Evolutionary conservation across 306 rosid genomes (phyloP), one percentile per base, ranked within the genome.

Genomic region (Trifolium subterraneum): DNA sequence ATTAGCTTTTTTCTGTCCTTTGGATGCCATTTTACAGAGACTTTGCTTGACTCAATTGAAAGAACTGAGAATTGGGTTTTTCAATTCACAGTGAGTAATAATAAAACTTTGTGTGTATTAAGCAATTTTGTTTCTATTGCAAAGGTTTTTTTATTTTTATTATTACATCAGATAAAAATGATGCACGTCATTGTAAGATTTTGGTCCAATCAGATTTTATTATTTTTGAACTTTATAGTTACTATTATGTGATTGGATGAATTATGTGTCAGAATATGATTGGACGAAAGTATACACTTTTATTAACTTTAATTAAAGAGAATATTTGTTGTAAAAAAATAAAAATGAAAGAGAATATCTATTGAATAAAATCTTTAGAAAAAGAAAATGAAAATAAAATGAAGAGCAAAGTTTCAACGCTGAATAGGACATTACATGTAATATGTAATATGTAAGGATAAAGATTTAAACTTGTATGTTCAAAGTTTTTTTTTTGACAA

Each of bases 1-100:
- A 83, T 91, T 94, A 55, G 89, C 96, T 82, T 94, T 94, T 94
- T 92, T 92, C 12, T 87, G 79, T 71, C 68, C 71, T 76, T 86
- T 86, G 71, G 87, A 73, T 59, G 81, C 88, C 85, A 81, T 84
- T 73, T 82, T 27, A 62, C 27, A 22, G 3, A 52, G 78, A 75
- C 80, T 70, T 80, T 44, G 12, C 54, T 80, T 75, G 80, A 80
- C 64, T 55, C 54, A 10, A 35, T 1, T 11, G 41, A 20, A 69
- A 3, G 29, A 54, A 54, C 10, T 48, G 54, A n/a, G 54, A 48
- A 48, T 13, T 15, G 39, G 39, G 2, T 36, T 36, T 36, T 36
- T 36, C 39, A 36, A 8, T 33, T 33, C 7, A 4, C n/a, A 22
- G 3, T 55, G 62, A 55, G n/a, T n/a, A n/a, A 22, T 22, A 20